Evolutionary conservation across 2,329 filamentous ascomycete species (phyloP).

Genomic region (Botryotinia narcissicola): DNA sequence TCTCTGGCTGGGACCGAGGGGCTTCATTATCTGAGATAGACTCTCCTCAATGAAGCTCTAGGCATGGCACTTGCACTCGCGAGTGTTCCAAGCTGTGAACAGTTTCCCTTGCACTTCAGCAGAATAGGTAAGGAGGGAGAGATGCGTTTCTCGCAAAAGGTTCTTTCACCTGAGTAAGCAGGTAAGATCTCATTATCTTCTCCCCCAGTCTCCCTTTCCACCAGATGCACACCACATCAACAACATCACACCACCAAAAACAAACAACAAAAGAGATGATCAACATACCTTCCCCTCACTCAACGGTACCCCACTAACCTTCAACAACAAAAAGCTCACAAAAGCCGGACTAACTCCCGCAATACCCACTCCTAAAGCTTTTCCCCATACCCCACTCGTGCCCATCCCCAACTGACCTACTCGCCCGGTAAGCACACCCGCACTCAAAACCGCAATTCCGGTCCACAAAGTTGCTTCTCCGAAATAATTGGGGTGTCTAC

Average conservation of each 20-base stretch:
- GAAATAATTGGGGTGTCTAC: conserved; percentile 68
- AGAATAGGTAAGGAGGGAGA: background rate
- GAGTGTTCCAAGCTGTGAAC: background rate
- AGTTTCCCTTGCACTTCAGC: no score
- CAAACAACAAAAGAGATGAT: background rate
- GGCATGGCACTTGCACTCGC: background rate
- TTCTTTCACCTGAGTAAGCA: background rate
- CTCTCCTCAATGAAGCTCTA: no score
- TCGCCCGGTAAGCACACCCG: conserved; percentile 53
- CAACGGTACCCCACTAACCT: conserved; percentile 62
- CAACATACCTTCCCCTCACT: conserved; percentile 55
- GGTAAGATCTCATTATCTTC: background rate
- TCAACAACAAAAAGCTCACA: conserved; percentile 59
- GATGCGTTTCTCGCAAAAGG: background rate
- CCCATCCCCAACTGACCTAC: conserved; percentile 58
- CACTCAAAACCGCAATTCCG: conserved; percentile 59
- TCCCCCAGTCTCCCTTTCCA: background rate
- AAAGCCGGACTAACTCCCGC: conserved; percentile 59
- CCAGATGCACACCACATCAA: background rate
- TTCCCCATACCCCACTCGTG: conserved; percentile 44
- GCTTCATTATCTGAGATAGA: background rate
- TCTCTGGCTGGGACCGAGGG: background rate
- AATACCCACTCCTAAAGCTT: conserved; percentile 45
- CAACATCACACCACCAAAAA: background rate
- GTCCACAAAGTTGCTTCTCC: conserved; percentile 70